phyloP scores from a whole-genome alignment of 306 rosid genomes.

The Vigna hirtella region DNA sequence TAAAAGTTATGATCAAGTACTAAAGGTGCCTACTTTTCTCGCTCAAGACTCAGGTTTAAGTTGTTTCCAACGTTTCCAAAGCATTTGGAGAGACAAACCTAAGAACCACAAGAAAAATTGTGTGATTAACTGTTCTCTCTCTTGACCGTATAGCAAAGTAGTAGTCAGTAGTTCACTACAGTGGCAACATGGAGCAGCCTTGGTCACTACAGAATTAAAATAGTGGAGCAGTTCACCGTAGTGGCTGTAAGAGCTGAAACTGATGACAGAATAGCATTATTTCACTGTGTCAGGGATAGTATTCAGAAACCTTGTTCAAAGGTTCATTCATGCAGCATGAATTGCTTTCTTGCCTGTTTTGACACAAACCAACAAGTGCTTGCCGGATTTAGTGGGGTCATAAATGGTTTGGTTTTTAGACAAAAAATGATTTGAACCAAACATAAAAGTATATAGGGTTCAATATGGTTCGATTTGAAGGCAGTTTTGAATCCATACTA shows the following conservation, averaged over 20 bases:
- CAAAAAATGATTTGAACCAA: neutral
- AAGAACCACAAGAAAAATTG: conserved; percentile 11
- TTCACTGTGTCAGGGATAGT: neutral
- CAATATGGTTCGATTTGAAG: neutral
- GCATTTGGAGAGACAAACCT: conserved; percentile 7
- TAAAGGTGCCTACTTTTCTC: conserved; percentile 14
- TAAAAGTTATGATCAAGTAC: neutral
- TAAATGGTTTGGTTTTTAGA: neutral
- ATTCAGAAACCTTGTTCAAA: conserved; percentile 4
- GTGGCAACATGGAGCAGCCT: neutral
- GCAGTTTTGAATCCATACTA: neutral
- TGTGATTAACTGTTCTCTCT: neutral
- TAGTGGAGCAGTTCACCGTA: neutral
- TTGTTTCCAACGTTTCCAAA: conserved; percentile 33
- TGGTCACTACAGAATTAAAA: neutral
- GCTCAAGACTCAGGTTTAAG: conserved; percentile 11
- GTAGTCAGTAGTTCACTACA: neutral
- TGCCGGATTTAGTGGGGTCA: neutral
- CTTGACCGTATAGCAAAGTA: conserved; percentile 25
- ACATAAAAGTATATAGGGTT: neutral
- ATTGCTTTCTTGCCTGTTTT: neutral
- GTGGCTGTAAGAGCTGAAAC: neutral
- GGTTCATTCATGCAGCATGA: neutral
- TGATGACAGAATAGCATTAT: neutral
- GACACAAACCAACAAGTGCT: neutral